phyloP scores from a whole-genome alignment of 1,284 basidiomycete genomes.

The Rhodotorula mucilaginosa region DNA sequence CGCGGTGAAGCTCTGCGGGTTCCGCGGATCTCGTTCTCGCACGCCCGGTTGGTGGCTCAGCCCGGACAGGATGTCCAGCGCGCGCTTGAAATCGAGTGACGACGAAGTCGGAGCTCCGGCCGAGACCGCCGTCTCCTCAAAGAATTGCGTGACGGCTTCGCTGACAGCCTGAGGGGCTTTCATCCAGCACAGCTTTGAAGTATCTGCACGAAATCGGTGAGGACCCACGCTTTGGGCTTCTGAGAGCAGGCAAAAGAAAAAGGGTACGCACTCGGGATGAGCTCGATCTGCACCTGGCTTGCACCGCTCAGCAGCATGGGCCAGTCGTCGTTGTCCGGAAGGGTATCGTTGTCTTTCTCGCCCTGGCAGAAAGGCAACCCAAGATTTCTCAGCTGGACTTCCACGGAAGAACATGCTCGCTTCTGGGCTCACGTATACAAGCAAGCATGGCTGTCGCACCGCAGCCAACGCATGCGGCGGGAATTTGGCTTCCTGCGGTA shows the following conservation, averaged over 20 bases:
- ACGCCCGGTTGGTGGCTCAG: neutral
- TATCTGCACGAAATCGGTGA: neutral
- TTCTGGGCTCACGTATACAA: neutral
- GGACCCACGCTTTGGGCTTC: too few species aligned
- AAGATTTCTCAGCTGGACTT: neutral
- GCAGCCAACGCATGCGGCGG: neutral
- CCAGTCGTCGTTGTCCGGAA: neutral
- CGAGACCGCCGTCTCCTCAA: neutral
- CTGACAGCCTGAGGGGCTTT: neutral
- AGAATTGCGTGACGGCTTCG: conserved; percentile 5
- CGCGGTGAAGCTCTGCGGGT: conserved; percentile 5
- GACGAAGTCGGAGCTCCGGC: neutral
- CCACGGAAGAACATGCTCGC: too few species aligned
- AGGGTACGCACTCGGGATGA: conserved; percentile 1
- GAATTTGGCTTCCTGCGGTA: neutral
- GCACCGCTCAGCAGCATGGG: neutral
- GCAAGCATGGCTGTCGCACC: conserved; percentile 4
- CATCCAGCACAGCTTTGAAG: conserved; percentile 6
- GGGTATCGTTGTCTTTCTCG: neutral
- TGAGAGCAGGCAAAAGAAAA: accelerated
- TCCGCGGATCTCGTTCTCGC: conserved; percentile 5
- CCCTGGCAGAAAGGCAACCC: neutral
- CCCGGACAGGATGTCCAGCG: neutral
- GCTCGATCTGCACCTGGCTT: neutral
- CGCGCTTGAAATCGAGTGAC: neutral